Evolutionary conservation across 345 rosid genomes (phyloP), one percentile per base, ranked within the genome.

Genomic region (Trapa incisa): DNA sequence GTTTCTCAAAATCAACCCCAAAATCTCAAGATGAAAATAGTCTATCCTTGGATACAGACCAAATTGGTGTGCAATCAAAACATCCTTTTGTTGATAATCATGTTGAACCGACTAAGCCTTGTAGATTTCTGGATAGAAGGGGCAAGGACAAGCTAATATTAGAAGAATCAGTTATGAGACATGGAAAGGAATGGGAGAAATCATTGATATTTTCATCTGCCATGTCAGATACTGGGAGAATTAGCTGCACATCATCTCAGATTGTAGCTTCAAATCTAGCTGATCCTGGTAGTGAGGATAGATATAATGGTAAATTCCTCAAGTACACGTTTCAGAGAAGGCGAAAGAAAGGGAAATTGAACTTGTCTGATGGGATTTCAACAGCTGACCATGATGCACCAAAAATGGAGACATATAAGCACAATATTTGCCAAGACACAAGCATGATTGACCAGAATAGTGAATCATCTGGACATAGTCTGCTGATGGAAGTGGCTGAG

Each of bases 291-390:
- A 70, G 75, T 50, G 64, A 61, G 68, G 74, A 76, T 72, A 68
- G 77, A 36, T 58, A 37, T 42, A 70, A 80, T 65, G 82, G 70
- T 63, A 83, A 80, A 72, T 75, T 82, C 74, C 80, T 88, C 39
- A 87, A 36, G 54, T 68, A 84, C 81, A 91, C 96, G n/a, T 91
- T 91, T 80, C 74, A 75, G 72, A 89, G 97, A 77, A 89, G 88
- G 77, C 79, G 91, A 69, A 88, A 81, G 82, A 87, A 72, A 87
- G 90, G 83, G 68, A 72, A 70, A 71, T 67, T 72, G 72, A 79
- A 75, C 80, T 82, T 80, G 70, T 71, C 78, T 50, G 89, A 87
- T 65, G 81, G 84, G 45, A 78, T 73, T 66, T 80, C 84, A 33
- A 75, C 38, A 12, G 63, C 16, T 58, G 63, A 58, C 36, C 61